Evolutionary conservation across 768 basidiomycete species (phyloP), one percentile per base, ranked within the genome.

Genomic region (Tylopilus plumbeoviolaceoides): DNA sequence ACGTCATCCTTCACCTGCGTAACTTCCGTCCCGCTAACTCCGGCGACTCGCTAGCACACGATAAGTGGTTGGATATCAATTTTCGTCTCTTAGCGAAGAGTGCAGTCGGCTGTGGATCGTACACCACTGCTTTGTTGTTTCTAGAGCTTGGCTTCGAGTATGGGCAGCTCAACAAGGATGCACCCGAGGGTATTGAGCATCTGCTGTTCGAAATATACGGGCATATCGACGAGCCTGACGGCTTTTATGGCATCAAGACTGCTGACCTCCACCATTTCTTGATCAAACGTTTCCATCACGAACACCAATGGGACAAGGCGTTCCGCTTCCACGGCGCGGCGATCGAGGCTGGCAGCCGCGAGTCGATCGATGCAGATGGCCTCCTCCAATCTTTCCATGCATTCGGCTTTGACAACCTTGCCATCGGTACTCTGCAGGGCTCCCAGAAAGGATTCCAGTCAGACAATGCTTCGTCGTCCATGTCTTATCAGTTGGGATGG

Each of bases 191-290:
- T 15, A 72, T 77, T 1, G 89, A 92, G 58, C 74, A 87, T 52
- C 76, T 95, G 23, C 72, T 98, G 20, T 98, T 93, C 72, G 87
- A 88, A 46, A 92, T 98, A 46, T 99, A 98, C 63, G 84, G 85
- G 49, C 88, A 93, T 60, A 93, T 99, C 54, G 95, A 97, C 63
- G 97, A 99, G 66, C 95, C 95, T 0, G 97, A 99, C 61, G 94
- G 97, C 2, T 99, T 99, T 67, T 99, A 99, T 68, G 93, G 93
- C 6, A 93, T 98, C 54, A 78, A 85, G 56, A 84, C 87, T 7
- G 70, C 77, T 30, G 84, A 98, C 63, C 78, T 90, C n/a, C 79
- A 83, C 23, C 78, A 81, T 41, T 89, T 94, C 51, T 78, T 99
- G 33, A 76, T 94, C 47, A 87, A 84, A 56, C 83, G 91, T 10